Evolutionary conservation across 208 protist genomes (phyloP).

Genomic region (Wallacemonas sp.): DNA sequence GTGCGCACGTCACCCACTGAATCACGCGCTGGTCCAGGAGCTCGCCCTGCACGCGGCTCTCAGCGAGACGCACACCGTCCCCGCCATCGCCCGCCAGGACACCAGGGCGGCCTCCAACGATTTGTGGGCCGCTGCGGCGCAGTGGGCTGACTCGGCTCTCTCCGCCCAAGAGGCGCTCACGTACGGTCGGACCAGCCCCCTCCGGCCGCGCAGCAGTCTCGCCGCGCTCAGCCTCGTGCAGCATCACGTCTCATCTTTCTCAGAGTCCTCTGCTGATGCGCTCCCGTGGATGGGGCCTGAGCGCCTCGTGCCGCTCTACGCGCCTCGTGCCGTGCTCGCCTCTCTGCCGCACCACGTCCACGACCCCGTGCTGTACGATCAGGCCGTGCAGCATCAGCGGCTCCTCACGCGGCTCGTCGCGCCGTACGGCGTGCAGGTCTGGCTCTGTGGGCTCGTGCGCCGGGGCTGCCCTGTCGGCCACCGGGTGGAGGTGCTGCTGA

Average conservation of each 20-base stretch:
- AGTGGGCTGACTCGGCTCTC: not conserved
- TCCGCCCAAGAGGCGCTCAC: slow-evolving; percentile 5
- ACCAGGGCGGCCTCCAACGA: not conserved
- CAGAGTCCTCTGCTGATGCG: not conserved
- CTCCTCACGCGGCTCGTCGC: slow-evolving; percentile 35
- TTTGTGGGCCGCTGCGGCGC: slow-evolving; percentile 13
- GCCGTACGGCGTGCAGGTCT: slow-evolving; percentile 48
- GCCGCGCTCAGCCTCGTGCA: not conserved
- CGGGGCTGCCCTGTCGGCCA: slow-evolving; percentile 48
- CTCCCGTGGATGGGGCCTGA: slow-evolving; percentile 6
- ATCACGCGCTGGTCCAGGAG: slow-evolving; percentile 68
- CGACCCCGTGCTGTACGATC: slow-evolving; percentile 61
- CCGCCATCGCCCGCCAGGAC: slow-evolving; percentile 1
- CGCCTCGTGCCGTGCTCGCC: slow-evolving; percentile 28
- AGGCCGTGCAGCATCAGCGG: slow-evolving; percentile 42
- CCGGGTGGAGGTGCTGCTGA: slow-evolving; percentile 39
- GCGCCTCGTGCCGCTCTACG: slow-evolving; percentile 39
- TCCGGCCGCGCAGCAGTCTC: not conserved
- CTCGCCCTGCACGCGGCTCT: slow-evolving; percentile 54
- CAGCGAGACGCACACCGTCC: slow-evolving; percentile 14
- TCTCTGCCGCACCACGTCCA: slow-evolving; percentile 18
- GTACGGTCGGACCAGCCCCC: not conserved
- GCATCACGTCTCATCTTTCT: not conserved
- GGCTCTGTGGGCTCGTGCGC: slow-evolving; percentile 42
- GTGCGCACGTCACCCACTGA: slow-evolving; percentile 49